Evolutionary conservation across 1,284 basidiomycete genomes (phyloP).

Genomic region (Peniophora sp.): DNA sequence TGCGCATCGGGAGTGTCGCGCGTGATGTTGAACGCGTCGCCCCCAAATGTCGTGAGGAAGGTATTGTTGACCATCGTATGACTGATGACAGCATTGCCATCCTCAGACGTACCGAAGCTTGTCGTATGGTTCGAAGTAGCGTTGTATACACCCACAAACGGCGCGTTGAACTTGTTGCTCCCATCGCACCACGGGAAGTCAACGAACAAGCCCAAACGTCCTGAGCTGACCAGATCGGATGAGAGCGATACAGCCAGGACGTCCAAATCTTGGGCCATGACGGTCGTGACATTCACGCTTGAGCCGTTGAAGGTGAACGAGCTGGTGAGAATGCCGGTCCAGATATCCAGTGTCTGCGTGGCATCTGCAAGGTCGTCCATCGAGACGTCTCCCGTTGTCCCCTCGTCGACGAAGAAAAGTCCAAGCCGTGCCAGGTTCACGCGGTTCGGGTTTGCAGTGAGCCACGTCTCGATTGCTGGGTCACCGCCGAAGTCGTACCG

Average conservation of each 20-base stretch:
- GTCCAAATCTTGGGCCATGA: slow-evolving; percentile 31
- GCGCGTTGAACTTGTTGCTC: slow-evolving; percentile 43
- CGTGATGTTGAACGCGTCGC: slow-evolving; percentile 31
- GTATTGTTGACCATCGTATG: slow-evolving; percentile 34
- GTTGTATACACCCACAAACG: slow-evolving; percentile 48
- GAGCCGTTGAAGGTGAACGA: slow-evolving; percentile 30
- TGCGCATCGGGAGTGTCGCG: slow-evolving; percentile 34
- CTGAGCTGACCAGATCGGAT: slow-evolving; percentile 32
- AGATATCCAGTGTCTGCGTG: slow-evolving; percentile 42
- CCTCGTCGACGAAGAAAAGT: slow-evolving; percentile 31
- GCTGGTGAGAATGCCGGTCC: slow-evolving; percentile 45
- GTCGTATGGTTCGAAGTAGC: slow-evolving; percentile 41
- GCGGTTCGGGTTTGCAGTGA: slow-evolving; percentile 51
- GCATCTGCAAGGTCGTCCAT: slow-evolving; percentile 29
- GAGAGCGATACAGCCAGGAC: slow-evolving; percentile 32
- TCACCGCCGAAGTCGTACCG: slow-evolving; percentile 47
- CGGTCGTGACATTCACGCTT: slow-evolving; percentile 30
- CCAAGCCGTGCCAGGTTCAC: slow-evolving; percentile 47
- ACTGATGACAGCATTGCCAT: slow-evolving; percentile 27
- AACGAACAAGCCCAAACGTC: slow-evolving; percentile 41
- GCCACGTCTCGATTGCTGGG: slow-evolving; percentile 42
- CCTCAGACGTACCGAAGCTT: slow-evolving; percentile 18
- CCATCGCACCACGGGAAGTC: slow-evolving; percentile 61
- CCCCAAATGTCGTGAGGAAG: slow-evolving; percentile 36
- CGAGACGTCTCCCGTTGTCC: slow-evolving; percentile 24